phyloP scores from a whole-genome alignment of 1,284 basidiomycete genomes.

The Athelia psychrophila region DNA sequence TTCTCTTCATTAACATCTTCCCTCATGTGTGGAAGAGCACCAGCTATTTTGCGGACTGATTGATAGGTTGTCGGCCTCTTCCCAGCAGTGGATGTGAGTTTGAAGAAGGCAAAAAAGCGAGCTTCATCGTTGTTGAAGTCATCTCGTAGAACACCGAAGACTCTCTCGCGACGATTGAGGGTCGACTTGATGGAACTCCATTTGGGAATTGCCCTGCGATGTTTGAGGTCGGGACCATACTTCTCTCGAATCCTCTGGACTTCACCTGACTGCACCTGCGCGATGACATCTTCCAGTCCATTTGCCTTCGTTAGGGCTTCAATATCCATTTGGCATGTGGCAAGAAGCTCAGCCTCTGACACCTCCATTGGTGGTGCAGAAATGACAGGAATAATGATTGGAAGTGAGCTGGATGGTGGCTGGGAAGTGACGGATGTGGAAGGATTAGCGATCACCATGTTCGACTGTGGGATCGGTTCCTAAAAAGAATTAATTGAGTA shows the following conservation, averaged over 20 bases:
- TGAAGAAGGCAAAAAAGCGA: background rate
- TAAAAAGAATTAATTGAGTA: no score
- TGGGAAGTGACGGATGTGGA: no score
- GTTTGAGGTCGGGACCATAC: background rate
- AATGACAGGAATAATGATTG: no score
- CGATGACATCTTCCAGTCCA: background rate
- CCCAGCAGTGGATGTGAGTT: background rate
- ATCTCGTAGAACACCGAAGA: background rate
- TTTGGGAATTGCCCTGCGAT: background rate
- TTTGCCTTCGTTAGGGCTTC: background rate
- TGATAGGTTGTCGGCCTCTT: background rate
- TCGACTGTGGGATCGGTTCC: no score
- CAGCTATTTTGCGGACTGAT: background rate
- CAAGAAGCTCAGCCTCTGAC: background rate
- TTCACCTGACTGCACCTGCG: background rate
- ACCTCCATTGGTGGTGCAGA: background rate
- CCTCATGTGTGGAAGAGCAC: background rate
- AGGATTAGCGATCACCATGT: no score
- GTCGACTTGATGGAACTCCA: background rate
- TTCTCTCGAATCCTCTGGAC: background rate
- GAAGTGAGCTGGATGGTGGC: no score
- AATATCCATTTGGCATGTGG: background rate
- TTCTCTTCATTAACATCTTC: background rate
- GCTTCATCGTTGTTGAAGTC: background rate
- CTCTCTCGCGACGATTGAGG: background rate